These are phyloP conservation scores for Monosporascus cannonballus DNA, from an alignment of 2,329 filamentous ascomycete species.

Conservation along the genomic window DNA sequence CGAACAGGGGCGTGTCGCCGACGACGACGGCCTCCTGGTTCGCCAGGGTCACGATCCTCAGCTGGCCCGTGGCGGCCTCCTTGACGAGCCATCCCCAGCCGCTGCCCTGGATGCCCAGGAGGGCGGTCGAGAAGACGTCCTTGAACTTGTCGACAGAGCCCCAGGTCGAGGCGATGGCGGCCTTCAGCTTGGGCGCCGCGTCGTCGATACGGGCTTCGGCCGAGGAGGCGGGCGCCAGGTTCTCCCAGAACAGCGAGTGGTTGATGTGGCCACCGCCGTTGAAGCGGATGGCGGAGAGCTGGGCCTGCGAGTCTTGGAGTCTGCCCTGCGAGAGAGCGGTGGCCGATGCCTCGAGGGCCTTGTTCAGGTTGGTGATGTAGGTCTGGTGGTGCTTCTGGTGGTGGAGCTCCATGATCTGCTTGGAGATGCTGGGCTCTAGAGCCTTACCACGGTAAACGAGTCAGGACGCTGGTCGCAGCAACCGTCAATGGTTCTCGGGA, in stretches of 20 bases:
- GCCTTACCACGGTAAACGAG: constrained; percentile 38
- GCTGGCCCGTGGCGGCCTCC: constrained; percentile 48
- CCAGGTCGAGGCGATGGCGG: constrained; percentile 60
- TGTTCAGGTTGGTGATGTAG: constrained; percentile 72
- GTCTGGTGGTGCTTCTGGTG: constrained; percentile 75
- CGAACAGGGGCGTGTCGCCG: constrained; percentile 62
- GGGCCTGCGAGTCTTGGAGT: constrained; percentile 53
- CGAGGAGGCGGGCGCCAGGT: constrained; percentile 58
- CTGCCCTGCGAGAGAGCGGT: constrained; percentile 48
- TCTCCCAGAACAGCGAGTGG: constrained; percentile 89
- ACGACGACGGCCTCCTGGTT: constrained; percentile 72
- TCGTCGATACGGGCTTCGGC: constrained; percentile 49
- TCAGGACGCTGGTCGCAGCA: not conserved
- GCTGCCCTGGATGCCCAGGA: constrained; percentile 72
- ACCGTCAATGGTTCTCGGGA: not conserved
- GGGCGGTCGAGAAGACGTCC: constrained; percentile 55
- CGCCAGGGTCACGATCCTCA: constrained; percentile 75
- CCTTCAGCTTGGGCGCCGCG: constrained; percentile 50
- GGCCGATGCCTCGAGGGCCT: constrained; percentile 53
- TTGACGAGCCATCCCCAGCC: constrained; percentile 86
- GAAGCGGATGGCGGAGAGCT: constrained; percentile 72
- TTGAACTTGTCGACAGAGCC: constrained; percentile 63
- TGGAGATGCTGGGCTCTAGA: constrained; percentile 67
- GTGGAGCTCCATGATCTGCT: constrained; percentile 76
- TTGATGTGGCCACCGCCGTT: constrained; percentile 92